Base-by-base conservation (phyloP, 805 yeast genomes). In the Kurtzmaniella cleridarum region DNA sequence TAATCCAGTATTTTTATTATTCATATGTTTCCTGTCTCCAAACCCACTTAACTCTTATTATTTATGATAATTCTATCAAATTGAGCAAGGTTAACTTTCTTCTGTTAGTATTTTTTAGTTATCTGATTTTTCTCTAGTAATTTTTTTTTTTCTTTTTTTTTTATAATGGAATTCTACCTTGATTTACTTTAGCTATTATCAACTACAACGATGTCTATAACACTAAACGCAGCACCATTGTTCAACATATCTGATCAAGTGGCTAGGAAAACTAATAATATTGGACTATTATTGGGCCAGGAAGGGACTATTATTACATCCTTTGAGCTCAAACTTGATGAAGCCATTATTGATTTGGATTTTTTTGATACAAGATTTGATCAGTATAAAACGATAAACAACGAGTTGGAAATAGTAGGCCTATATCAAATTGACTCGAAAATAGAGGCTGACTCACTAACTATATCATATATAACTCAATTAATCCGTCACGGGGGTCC, bases 211-310 rank as follows among this genome's bases (percentile, higher is more conserved):
- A 23, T 31, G 30, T 17, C 27, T 11, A 17, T 8, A 13, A 34
- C 30, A 40, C 41, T 45, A 41, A 54, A 58, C 32, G 49, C 69
- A 2, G 47, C 62, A 24, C 56, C 59, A 4, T 45, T 65, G 16
- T 50, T 63, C 34, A 55, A 57, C 24, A 48, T 63, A 2, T 49
- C 64, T 3, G 69, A 62, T 47, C 60, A 54, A 27, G 36, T 51
- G 3, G 43, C 60, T 9, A 48, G 69, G 30, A 40, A 45, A 3
- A 39, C 46, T 7, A 28, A 38, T 27, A 36, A 36, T 2, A 46
- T 52, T 41, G 72, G 71, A 0, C 49, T 62, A 3, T 40, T 66
- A 15, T 39, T 63, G 12, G 71, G 71, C 1, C 20, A 30, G 1
- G 34, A 27, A n/a, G 41, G 54, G 3, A 41, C 44, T 1, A 45